Evolutionary conservation across 805 yeast species (phyloP).

Genomic region (Spathaspora gorwiae): DNA sequence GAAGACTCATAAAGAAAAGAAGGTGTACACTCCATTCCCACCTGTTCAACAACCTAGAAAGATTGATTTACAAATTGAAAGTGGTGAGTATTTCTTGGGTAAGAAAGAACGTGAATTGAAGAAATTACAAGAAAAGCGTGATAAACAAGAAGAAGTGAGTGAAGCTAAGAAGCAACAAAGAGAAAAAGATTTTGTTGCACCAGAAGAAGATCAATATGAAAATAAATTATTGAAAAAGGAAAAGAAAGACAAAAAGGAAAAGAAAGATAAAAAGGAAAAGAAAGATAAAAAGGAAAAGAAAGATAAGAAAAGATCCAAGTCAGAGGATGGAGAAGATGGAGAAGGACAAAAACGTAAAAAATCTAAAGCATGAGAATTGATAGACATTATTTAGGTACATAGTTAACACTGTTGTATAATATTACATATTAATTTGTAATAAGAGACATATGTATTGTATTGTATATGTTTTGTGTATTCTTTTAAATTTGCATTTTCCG

Average conservation of each 20-base stretch:
- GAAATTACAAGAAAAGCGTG: conserved; percentile 71
- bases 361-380: conserved; percentile 11
- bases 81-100: conserved; percentile 96
- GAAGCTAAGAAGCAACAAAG: conserved; percentile 64
- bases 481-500: too few species aligned
- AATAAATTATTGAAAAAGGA: conserved; percentile 27
- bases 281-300: conserved; percentile 26
- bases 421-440: too few species aligned
- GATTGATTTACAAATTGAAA: conserved; percentile 93
- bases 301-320: conserved; percentile 18
- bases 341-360: conserved; percentile 11
- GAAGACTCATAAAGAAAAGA: conserved; percentile 45
- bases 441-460: too few species aligned
- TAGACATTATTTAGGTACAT: not conserved
- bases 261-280: conserved; percentile 22
- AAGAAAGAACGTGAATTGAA: conserved; percentile 74
- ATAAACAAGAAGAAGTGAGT: conserved; percentile 68
- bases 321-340: not conserved
- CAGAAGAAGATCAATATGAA: conserved; percentile 64
- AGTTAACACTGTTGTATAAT: too few species aligned
- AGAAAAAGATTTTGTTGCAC: conserved; percentile 77
- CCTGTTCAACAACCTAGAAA: conserved; percentile 96
- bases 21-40: conserved; percentile 97
- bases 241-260: conserved; percentile 23
- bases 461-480: too few species aligned